Evolutionary conservation across 441 rosid genomes (phyloP), one percentile per base, ranked within the genome.

Genomic region (Populus hybrid): DNA sequence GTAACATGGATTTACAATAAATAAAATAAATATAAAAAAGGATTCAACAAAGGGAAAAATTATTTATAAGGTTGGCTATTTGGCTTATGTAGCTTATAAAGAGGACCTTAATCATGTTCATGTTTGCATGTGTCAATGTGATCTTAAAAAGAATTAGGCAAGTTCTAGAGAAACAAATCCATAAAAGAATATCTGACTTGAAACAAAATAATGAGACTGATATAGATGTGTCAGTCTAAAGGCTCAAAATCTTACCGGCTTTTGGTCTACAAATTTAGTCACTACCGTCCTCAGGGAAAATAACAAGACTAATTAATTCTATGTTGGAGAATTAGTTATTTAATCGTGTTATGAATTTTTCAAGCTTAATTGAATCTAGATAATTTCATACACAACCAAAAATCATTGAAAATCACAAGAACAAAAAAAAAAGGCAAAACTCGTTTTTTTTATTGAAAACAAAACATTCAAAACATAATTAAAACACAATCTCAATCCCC

Each of bases 101-200:
- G n/a, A 35, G 14, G 36, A 50, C 26, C 21, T 68, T 35, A 31
- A 29, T 68, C 72, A 68, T 71, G 1, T 23, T 21, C 66, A 50
- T 2, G 40, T 65, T 14, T 53, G 26, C 24, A 26, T 72, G 24
- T 50, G 65, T 72, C 61, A 45, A 24, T 71, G 12, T 71, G 33
- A 71, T 21, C 21, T 71, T 3, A 12, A 71, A 45, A 4, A 71
- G 61, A 71, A 71, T 71, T 64, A 45, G 6, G 7, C 74, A 40
- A 71, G 36, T 1, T 67, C 66, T 28, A 71, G 1, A 71, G 21
- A 40, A 71, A 24, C 74, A 71, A 71, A 21, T 71, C 64, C 26
- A 71, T 26, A 2, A 28, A 71, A 76, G 18, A 71, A 64, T 12
- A 77, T 70, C 75, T 16, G 65, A 24, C 45, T 38, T 40, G 33